phyloP scores from a whole-genome alignment of 805 yeast genomes.

The Cyberlindnera maclurae region DNA sequence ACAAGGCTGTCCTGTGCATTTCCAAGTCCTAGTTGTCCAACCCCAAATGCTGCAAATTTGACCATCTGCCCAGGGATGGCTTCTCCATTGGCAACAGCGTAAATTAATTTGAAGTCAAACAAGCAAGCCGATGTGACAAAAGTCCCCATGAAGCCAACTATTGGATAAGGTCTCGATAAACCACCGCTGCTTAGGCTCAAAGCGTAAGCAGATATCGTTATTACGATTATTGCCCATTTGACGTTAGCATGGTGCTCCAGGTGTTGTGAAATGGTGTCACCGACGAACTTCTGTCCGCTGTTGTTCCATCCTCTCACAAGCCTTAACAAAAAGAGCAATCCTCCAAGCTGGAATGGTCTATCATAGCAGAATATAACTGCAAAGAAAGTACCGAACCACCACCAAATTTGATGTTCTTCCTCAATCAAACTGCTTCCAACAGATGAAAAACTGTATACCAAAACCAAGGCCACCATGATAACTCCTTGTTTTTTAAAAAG shows the following conservation, averaged over 20 bases:
- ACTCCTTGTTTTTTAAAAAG: slow-evolving; percentile 4
- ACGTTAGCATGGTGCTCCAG: slow-evolving; percentile 28
- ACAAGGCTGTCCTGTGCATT: slow-evolving; percentile 26
- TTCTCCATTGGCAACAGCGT: slow-evolving; percentile 49
- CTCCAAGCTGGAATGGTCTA: slow-evolving; percentile 4
- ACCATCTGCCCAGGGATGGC: slow-evolving; percentile 35
- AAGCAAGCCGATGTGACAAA: slow-evolving; percentile 41
- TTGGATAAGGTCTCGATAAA: slow-evolving; percentile 18
- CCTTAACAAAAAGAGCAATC: slow-evolving; percentile 36
- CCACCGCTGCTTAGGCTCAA: slow-evolving; percentile 22
- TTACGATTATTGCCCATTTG: slow-evolving; percentile 42
- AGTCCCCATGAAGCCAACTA: slow-evolving; percentile 37
- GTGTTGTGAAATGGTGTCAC: slow-evolving; percentile 39
- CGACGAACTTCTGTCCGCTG: slow-evolving; percentile 77
- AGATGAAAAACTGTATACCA: slow-evolving; percentile 44
- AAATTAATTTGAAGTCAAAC: slow-evolving; percentile 47
- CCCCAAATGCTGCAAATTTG: slow-evolving; percentile 22
- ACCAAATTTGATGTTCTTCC: slow-evolving; percentile 96
- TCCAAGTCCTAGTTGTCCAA: slow-evolving; percentile 25
- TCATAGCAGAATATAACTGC: slow-evolving; percentile 9
- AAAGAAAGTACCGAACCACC: slow-evolving; percentile 46
- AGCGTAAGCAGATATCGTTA: slow-evolving; percentile 30
- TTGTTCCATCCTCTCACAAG: slow-evolving; percentile 77
- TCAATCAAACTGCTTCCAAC: slow-evolving; percentile 90
- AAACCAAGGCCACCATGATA: slow-evolving; percentile 19